These are phyloP conservation scores for Exophiala sideris DNA, from an alignment of 2,329 filamentous ascomycete genomes.

Conservation along the genomic window DNA sequence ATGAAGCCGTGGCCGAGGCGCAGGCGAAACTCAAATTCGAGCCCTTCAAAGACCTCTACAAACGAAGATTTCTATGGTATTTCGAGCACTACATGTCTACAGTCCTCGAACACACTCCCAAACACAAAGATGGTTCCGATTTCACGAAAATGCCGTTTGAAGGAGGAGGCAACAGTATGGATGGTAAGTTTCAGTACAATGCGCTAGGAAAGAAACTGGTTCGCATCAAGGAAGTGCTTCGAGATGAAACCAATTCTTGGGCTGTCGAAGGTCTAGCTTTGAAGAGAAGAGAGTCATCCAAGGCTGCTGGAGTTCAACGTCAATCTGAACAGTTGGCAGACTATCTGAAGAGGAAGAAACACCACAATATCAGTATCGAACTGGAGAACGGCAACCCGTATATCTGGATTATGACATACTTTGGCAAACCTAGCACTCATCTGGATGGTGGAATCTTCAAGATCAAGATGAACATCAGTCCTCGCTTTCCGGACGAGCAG, in stretches of 20 bases:
- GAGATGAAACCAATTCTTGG: conserved; percentile 71
- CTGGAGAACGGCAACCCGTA: conserved; percentile 82
- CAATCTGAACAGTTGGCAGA: conserved; percentile 81
- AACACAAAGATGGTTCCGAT: conserved; percentile 59
- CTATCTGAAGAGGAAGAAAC: conserved; percentile 67
- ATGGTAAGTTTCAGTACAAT: conserved; percentile 77
- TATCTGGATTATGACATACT: conserved; percentile 82
- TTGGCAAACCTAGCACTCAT: conserved; percentile 88
- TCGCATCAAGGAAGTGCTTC: conserved; percentile 65
- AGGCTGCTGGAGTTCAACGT: conserved; percentile 76
- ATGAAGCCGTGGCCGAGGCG: conserved; percentile 36
- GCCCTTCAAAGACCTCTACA: conserved; percentile 85
- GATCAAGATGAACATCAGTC: conserved; percentile 75
- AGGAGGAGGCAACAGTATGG: conserved; percentile 71
- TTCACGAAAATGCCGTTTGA: conserved; percentile 93
- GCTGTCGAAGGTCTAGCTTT: conserved; percentile 62
- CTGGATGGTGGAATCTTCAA: conserved; percentile 87
- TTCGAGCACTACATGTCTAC: conserved; percentile 78
- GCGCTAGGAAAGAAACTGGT: conserved; percentile 67
- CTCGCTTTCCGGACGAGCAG: conserved; percentile 82
- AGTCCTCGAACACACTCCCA: conserved; percentile 61
- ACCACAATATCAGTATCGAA: conserved; percentile 69
- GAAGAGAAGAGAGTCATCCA: conserved; percentile 64
- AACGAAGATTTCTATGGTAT: conserved; percentile 93
- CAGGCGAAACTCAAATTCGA: conserved; percentile 63